These are phyloP conservation scores for Trichoderma afroharzianum DNA, from an alignment of 2,329 filamentous ascomycete genomes.

Conservation along the genomic window DNA sequence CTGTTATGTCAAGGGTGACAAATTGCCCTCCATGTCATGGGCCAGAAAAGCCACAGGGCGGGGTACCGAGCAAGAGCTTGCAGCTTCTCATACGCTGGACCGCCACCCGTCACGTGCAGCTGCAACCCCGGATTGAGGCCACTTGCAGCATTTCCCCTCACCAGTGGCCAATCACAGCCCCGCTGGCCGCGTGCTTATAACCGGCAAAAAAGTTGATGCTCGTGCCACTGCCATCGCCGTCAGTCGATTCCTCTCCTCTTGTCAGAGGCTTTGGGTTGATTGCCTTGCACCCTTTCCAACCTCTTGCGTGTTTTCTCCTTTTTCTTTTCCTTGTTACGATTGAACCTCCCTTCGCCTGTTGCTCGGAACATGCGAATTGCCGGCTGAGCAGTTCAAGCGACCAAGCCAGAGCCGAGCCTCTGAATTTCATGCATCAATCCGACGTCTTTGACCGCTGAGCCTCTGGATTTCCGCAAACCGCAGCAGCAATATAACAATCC, in stretches of 20 bases:
- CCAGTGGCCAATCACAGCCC: constrained; percentile 30
- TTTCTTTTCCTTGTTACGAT: not conserved
- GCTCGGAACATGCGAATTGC: constrained; percentile 12
- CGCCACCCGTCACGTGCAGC: constrained; percentile 7
- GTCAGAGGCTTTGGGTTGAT: constrained; percentile 20
- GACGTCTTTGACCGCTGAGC: constrained; percentile 23
- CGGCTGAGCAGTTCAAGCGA: not conserved
- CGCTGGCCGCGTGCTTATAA: not conserved
- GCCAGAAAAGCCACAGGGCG: not conserved
- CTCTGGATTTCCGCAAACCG: constrained; percentile 16
- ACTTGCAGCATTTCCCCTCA: constrained; percentile 28
- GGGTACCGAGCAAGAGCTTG: not conserved
- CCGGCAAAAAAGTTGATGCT: constrained; percentile 21
- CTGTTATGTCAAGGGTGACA: not conserved
- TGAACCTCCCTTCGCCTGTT: not conserved
- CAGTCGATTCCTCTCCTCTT: constrained; percentile 20
- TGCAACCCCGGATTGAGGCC: constrained; percentile 16
- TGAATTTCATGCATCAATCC: constrained; percentile 24
- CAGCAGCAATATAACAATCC: not conserved
- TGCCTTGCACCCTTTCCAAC: not conserved
- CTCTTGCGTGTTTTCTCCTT: constrained; percentile 2
- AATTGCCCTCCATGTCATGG: not conserved
- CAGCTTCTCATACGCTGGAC: not conserved
- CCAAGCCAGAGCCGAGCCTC: constrained; percentile 11
- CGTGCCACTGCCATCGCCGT: constrained; percentile 21